Conservation (phyloP, 2,329 filamentous ascomycete species). For the Lojkania enalia region DNA sequence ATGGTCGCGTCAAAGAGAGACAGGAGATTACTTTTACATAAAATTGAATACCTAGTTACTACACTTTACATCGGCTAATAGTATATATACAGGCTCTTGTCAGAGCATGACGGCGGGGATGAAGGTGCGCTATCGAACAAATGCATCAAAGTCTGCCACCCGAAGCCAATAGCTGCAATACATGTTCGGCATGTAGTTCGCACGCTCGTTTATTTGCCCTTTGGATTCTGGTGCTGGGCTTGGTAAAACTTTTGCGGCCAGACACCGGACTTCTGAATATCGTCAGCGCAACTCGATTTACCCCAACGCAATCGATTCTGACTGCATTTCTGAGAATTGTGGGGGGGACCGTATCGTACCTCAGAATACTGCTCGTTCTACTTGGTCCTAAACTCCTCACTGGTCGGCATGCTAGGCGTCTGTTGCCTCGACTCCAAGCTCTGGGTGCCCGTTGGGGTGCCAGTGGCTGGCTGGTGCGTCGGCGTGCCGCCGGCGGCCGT, state of each 20-base stretch:
- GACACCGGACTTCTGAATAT: too few relatives aligned
- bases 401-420: background rate
- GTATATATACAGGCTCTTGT: too few relatives aligned
- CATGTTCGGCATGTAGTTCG: too few relatives aligned
- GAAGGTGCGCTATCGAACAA: too few relatives aligned
- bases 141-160: too few relatives aligned
- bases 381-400: background rate
- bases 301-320: background rate
- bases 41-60: too few relatives aligned
- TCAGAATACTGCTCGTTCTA: background rate
- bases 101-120: too few relatives aligned
- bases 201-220: slow-evolving; percentile 10
- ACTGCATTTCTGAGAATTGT: background rate
- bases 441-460: background rate
- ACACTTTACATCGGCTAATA: too few relatives aligned
- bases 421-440: background rate
- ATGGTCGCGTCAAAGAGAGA: too few relatives aligned
- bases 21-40: too few relatives aligned
- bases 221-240: slow-evolving; percentile 7
- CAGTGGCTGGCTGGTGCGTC: background rate
- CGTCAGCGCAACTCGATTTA: too few relatives aligned
- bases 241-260: slow-evolving; percentile 8
- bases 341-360: background rate
- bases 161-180: too few relatives aligned
- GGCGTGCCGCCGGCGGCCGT: slow-evolving; percentile 32